These are phyloP conservation scores for Chaetomium sp. DNA, from an alignment of 2,329 filamentous ascomycete species.

Conservation along the genomic window DNA sequence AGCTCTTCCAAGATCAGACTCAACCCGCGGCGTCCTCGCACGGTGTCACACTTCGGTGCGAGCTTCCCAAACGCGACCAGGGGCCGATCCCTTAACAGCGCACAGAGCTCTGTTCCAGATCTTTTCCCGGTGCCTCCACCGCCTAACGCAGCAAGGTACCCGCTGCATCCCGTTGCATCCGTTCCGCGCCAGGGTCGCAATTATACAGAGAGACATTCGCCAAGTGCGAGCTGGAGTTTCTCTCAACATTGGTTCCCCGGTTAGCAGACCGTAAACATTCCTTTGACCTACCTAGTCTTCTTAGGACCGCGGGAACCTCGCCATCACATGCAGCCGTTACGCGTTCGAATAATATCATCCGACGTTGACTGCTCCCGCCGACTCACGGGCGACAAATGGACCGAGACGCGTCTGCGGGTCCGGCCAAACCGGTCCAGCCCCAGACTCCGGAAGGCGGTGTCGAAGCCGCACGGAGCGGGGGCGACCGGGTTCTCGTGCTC, in stretches of 20 bases:
- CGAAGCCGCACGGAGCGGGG: background rate
- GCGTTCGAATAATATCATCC: slow-evolving; percentile 2
- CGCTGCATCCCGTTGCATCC: slow-evolving; percentile 18
- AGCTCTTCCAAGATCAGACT: slow-evolving; percentile 8
- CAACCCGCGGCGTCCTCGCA: background rate
- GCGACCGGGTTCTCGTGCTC: slow-evolving; percentile 27
- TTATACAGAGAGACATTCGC: slow-evolving; percentile 7
- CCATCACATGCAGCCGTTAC: slow-evolving; percentile 14
- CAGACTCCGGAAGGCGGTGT: background rate
- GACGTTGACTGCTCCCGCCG: background rate
- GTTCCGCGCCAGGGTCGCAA: background rate
- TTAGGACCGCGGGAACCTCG: slow-evolving; percentile 5
- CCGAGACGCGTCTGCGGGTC: slow-evolving; percentile 13
- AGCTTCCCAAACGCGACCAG: background rate
- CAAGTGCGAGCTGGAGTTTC: background rate
- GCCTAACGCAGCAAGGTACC: slow-evolving; percentile 14
- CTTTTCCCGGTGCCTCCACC: background rate
- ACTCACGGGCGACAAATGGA: slow-evolving; percentile 18
- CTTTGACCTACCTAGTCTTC: background rate
- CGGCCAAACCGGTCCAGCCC: slow-evolving; percentile 5
- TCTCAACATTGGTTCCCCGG: background rate
- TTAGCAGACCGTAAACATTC: background rate
- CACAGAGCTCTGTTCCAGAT: background rate
- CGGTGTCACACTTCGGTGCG: background rate
- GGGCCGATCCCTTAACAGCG: slow-evolving; percentile 14